phyloP scores from a whole-genome alignment of 1,139 yeast genomes.

The Debaryomyces sp. region DNA sequence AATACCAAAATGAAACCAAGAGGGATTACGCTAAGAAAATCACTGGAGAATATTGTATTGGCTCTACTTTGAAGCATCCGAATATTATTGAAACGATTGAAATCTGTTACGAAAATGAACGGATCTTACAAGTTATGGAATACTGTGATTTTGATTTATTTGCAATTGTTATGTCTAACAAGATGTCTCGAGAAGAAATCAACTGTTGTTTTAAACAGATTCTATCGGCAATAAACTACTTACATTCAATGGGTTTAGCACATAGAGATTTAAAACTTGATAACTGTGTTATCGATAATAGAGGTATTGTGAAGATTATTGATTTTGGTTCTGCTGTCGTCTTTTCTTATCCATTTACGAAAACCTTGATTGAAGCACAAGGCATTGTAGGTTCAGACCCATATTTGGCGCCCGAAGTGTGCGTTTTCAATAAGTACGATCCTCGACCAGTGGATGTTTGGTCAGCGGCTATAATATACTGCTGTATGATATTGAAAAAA shows the following conservation, averaged over 20 bases:
- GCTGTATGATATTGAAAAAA: constrained; percentile 92
- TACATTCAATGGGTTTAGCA: constrained; percentile 86
- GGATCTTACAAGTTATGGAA: constrained; percentile 91
- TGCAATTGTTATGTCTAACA: constrained; percentile 94
- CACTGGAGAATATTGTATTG: constrained; percentile 95
- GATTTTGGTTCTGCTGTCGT: constrained; percentile 97
- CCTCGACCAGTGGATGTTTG: constrained; percentile 95
- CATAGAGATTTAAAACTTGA: constrained; percentile 93
- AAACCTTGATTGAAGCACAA: constrained; percentile 75
- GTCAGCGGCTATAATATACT: constrained; percentile 93
- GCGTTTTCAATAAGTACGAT: constrained; percentile 78
- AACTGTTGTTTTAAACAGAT: constrained; percentile 92
- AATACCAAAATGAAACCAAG: constrained; percentile 73
- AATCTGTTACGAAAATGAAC: constrained; percentile 85
- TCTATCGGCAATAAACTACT: constrained; percentile 75
- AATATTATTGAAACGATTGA: constrained; percentile 91
- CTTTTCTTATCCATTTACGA: constrained; percentile 86
- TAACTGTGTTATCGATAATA: constrained; percentile 83
- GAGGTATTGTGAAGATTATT: constrained; percentile 86
- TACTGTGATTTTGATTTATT: constrained; percentile 92
- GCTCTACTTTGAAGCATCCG: constrained; percentile 92
- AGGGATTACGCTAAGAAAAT: constrained; percentile 92
- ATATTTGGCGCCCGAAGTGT: constrained; percentile 91
- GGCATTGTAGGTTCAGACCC: constrained; percentile 97
- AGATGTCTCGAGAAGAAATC: constrained; percentile 83